A percentile compares a stretch with the other conserved stretches of the same genome.
Evolutionary conservation across 1,284 basidiomycete species (phyloP).

Genomic region (Sanghuangporus sanghuang): DNA sequence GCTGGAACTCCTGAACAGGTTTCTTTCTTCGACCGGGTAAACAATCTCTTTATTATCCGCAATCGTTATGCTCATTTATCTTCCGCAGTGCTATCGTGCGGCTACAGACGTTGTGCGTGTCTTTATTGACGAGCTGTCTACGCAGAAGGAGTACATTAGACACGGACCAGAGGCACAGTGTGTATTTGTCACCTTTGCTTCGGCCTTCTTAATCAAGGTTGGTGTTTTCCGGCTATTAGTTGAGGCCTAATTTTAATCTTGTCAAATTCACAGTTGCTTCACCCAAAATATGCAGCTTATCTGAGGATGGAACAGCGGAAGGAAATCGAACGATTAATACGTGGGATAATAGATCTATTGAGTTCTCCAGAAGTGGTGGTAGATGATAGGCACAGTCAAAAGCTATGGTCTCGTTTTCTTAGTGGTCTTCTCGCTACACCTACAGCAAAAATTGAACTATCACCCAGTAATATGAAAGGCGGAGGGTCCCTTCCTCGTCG

Average conservation of each 20-base stretch:
- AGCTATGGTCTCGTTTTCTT: slow-evolving; percentile 70
- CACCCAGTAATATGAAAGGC: slow-evolving; percentile 20
- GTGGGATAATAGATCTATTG: slow-evolving; percentile 60
- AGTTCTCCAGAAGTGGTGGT: slow-evolving; percentile 61
- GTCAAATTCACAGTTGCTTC: slow-evolving; percentile 45
- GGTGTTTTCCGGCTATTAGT: slow-evolving; percentile 9
- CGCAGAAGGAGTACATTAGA: slow-evolving; percentile 51
- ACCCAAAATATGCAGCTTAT: slow-evolving; percentile 62
- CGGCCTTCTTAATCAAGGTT: slow-evolving; percentile 75
- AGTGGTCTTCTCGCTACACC: slow-evolving; percentile 58
- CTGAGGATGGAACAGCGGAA: slow-evolving; percentile 50
- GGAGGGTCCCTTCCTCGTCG: slow-evolving; percentile 11
- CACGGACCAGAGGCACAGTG: slow-evolving; percentile 82
- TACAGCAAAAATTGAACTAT: slow-evolving; percentile 39
- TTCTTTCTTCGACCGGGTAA: slow-evolving; percentile 60
- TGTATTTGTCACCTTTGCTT: slow-evolving; percentile 81
- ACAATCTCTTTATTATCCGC: slow-evolving; percentile 24
- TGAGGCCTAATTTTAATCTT: not conserved
- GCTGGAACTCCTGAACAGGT: slow-evolving; percentile 42
- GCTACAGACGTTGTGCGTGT: slow-evolving; percentile 57
- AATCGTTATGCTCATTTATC: not conserved
- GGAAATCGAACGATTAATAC: slow-evolving; percentile 56
- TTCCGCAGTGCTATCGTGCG: slow-evolving; percentile 20
- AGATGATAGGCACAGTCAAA: slow-evolving; percentile 72
- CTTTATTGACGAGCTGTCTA: slow-evolving; percentile 56